Base-by-base conservation (phyloP, 2,329 filamentous ascomycete species). In the Fusarium musae region DNA sequence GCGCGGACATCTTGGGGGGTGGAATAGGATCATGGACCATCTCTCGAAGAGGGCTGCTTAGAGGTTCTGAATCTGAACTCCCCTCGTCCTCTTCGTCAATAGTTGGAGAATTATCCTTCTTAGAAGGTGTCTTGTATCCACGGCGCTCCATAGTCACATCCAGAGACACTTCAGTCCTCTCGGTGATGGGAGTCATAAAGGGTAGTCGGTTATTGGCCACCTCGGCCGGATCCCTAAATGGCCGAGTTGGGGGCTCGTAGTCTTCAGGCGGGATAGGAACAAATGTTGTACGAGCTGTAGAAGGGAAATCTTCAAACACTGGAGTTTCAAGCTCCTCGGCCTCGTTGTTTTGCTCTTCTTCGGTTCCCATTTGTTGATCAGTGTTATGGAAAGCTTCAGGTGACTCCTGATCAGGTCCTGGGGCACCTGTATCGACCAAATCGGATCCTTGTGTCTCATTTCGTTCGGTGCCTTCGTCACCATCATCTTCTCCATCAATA, bases 111-210 rank as follows among this genome's bases (percentile, higher is more conserved):
- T 76, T 77, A 61, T 84, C 78, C 66, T 80, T 88, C 76, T 91
- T 92, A 75, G 90, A 94, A 21, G 95, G 95, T 9, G 94, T 97
- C 83, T 96, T 97, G 54, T 90, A 87, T 88, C 87, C 80, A 89
- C 88, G 75, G 85, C 85, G 83, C 59, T 89, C 87, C 34, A 89
- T 90, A 9, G 89, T 88, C 46, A 92, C 83, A 40, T 92, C 92
- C 9, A 98, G 84, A 2, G 95, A 98, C 16, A 92, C 93, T 82
- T 99, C 96, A 0, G 96, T 99, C 77, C 94, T 92, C 82, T 99
- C 96, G 3, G 96, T 96, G 74, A 99, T 99, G 3, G 96, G 96
- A 0, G 96, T 99, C 96, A 99, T 98, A 81, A 98, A 99, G 6
- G 96, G 96, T 15, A 98, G 86, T 61, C 95, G 92, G 82, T 95